phyloP scores from a whole-genome alignment of 345 rosid genomes.

The Corchorus olitorius region DNA sequence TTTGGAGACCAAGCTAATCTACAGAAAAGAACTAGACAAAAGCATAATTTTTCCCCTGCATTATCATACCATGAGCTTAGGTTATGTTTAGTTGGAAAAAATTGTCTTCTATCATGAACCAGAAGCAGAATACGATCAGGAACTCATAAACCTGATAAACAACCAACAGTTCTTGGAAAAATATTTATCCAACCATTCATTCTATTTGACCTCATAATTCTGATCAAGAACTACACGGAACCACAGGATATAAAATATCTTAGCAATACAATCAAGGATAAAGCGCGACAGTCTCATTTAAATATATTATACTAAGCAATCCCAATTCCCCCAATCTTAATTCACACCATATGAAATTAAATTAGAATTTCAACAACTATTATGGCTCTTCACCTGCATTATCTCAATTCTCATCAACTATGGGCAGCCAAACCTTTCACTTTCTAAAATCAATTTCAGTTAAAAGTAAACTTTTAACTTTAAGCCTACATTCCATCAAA shows the following conservation, averaged over 20 bases:
- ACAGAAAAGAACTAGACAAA: not conserved
- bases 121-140: not conserved
- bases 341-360: not conserved
- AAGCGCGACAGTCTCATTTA: not conserved
- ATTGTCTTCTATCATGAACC: not conserved
- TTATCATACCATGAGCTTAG: not conserved
- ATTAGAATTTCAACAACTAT: not conserved
- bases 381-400: not conserved
- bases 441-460: not conserved
- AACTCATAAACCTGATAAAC: not conserved
- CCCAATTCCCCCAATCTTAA: not conserved
- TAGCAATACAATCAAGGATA: not conserved
- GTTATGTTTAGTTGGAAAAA: not conserved
- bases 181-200: too few species aligned
- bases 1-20: not conserved
- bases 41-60: not conserved
- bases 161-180: not conserved
- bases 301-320: not conserved
- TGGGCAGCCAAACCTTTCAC: not conserved
- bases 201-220: not conserved
- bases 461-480: not conserved
- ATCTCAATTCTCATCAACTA: not conserved
- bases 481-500: not conserved
- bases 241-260: not conserved
- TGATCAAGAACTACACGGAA: not conserved